These are phyloP conservation scores for Bathelium albidoporum DNA, from an alignment of 495 filamentous ascomycete species.

Conservation along the genomic window DNA sequence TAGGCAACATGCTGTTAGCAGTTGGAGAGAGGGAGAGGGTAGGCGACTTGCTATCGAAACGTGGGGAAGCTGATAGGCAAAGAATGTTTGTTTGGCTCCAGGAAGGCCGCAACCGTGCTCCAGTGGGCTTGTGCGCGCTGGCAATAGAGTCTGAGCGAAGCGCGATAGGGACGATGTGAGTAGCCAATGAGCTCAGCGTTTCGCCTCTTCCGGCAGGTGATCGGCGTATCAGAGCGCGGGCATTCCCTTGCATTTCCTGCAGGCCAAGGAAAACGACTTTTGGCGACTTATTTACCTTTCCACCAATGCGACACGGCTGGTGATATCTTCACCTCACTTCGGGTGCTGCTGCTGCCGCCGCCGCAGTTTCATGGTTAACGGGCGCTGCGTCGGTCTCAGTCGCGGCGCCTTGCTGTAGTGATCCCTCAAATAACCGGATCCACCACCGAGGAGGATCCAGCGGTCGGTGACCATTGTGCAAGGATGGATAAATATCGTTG, in stretches of 20 bases:
- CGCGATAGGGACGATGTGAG: not conserved
- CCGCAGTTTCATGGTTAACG: slow-evolving; percentile 16
- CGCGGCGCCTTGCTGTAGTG: slow-evolving; percentile 16
- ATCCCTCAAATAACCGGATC: slow-evolving; percentile 68
- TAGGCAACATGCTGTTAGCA: not conserved
- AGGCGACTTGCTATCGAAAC: not conserved
- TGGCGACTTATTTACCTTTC: not conserved
- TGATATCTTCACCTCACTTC: slow-evolving; percentile 19
- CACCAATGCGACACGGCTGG: not conserved
- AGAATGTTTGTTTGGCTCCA: not conserved
- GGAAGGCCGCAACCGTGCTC: not conserved
- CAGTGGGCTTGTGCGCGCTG: not conserved
- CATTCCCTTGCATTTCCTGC: not conserved
- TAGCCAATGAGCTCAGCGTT: not conserved
- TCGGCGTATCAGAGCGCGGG: not conserved
- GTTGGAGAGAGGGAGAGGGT: not conserved
- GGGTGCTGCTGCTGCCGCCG: slow-evolving; percentile 16
- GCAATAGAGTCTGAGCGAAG: not conserved
- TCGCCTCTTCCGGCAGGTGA: not conserved
- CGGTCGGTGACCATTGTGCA: slow-evolving; percentile 75
- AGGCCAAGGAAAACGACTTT: not conserved
- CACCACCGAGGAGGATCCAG: slow-evolving; percentile 89
- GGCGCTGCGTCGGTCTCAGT: slow-evolving; percentile 17
- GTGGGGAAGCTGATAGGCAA: slow-evolving; percentile 2
- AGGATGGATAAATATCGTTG: slow-evolving; percentile 85